Base-by-base conservation (phyloP, 1,284 basidiomycete genomes). In the Laetiporus sulphureus region DNA sequence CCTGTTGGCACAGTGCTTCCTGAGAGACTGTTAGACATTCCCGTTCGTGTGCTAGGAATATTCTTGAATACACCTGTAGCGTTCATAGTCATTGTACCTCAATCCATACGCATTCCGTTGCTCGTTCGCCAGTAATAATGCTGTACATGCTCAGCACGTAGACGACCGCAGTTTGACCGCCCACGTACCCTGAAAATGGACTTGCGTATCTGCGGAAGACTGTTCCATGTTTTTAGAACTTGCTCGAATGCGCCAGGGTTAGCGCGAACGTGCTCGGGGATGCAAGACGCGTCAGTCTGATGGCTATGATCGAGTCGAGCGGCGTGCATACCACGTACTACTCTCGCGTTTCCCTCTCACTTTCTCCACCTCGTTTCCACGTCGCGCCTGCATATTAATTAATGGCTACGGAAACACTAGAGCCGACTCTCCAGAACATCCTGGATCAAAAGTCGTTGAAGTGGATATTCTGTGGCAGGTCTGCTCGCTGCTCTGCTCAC, bases 401-500 rank as follows among this genome's bases (percentile, higher is more conserved):
- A 16, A 75, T 75, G 69, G 62, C 71, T 42, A 62, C 71, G 30
- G 78, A 83, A 55, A 68, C 67, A 5, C 69, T 91, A 36, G 75
- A 79, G 16, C 81, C 91, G 22, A 92, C 89, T 3, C 75, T 95
- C 12, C 88, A 93, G 69, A 95, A 94, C 58, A 71, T 95, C 38
- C 67, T 95, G 21, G 91, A 94, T 61, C 91, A 95, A 65, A 83
- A 77, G 54, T 81, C 83, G 24, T 67, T 94, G 49, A 94, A 93
- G 63, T 95, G 91, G 91, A 95, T 95, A 61, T 95, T 95, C 63
- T 95, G 91, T 60, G 91, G 91, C 79, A 65, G 48, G 85, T 77
- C 44, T 36, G 36, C 36, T 27, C 41, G 45, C 40, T 49, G 46
- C 37, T 48, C 16, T 20, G 12, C 36, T n/a, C 41, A 37, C 19